Evolutionary conservation across 2,329 filamentous ascomycete genomes (phyloP).

Genomic region (Neurospora crassa): DNA sequence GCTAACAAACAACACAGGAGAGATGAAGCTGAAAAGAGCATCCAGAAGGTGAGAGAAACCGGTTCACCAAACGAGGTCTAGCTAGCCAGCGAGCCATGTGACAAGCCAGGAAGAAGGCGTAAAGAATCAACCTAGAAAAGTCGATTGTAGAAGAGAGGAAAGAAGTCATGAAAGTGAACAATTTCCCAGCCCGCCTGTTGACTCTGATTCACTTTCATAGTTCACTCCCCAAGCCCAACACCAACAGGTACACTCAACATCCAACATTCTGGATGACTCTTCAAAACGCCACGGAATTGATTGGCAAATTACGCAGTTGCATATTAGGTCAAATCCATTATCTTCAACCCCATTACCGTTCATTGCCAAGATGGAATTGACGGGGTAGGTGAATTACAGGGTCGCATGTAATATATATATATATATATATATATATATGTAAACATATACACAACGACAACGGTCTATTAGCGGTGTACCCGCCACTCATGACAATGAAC

Average conservation of each 20-base stretch:
- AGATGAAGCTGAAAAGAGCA: background rate
- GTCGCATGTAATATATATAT: background rate
- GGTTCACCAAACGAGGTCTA: background rate
- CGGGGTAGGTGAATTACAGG: background rate
- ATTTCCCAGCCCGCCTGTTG: background rate
- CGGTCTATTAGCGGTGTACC: background rate
- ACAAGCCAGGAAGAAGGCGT: background rate
- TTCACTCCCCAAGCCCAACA: background rate
- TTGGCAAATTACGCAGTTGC: background rate
- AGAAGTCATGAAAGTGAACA: background rate
- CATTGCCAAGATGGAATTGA: background rate
- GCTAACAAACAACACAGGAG: background rate
- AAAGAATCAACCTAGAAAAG: background rate
- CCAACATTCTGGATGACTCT: background rate
- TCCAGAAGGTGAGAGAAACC: background rate
- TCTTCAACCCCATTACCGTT: background rate
- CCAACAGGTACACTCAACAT: background rate
- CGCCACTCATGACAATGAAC: background rate
- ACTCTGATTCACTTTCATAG: background rate
- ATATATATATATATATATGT: background rate
- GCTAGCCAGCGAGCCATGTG: background rate
- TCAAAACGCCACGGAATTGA: background rate
- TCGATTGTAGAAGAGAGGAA: background rate
- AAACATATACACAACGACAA: background rate
- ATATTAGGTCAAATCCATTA: background rate